Conservation (phyloP, 352 stramenopile genomes). For the Globisporangium irregulare region DNA sequence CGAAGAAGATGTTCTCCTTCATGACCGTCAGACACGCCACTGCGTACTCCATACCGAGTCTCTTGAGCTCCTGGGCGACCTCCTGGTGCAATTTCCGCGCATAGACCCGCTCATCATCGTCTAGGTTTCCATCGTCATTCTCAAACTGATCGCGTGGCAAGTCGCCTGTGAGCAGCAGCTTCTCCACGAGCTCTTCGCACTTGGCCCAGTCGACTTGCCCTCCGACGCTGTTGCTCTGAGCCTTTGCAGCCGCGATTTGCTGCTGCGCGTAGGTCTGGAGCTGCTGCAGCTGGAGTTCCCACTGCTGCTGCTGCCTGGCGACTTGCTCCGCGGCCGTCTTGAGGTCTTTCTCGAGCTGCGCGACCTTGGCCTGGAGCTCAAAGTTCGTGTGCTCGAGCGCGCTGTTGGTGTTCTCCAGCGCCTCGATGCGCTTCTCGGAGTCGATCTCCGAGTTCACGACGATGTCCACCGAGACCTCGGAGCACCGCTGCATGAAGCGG, state of each 20-base stretch:
- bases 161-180: constrained; percentile 43
- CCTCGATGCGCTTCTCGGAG: constrained; percentile 48
- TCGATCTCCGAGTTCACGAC: constrained; percentile 70
- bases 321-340: constrained; percentile 28
- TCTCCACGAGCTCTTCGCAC: constrained; percentile 60
- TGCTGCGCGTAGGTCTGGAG: constrained; percentile 30
- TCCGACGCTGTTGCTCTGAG: constrained; percentile 5
- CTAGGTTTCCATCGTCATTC: neutral
- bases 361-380: constrained; percentile 36
- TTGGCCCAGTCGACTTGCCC: constrained; percentile 44
- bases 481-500: constrained; percentile 95
- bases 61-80: constrained; percentile 35
- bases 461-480: constrained; percentile 62
- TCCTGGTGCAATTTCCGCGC: constrained; percentile 31
- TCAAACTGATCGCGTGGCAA: constrained; percentile 33
- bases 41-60: constrained; percentile 42
- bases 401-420: constrained; percentile 51
- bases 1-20: constrained; percentile 73
- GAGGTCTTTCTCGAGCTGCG: constrained; percentile 49
- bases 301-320: constrained; percentile 34
- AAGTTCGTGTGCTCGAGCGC: constrained; percentile 41
- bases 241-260: constrained; percentile 25
- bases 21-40: constrained; percentile 53
- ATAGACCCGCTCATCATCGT: constrained; percentile 21
- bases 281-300: constrained; percentile 25